Conservation (phyloP, 371 early-diverging fungal species). For the Dichotomocladium elegans region DNA sequence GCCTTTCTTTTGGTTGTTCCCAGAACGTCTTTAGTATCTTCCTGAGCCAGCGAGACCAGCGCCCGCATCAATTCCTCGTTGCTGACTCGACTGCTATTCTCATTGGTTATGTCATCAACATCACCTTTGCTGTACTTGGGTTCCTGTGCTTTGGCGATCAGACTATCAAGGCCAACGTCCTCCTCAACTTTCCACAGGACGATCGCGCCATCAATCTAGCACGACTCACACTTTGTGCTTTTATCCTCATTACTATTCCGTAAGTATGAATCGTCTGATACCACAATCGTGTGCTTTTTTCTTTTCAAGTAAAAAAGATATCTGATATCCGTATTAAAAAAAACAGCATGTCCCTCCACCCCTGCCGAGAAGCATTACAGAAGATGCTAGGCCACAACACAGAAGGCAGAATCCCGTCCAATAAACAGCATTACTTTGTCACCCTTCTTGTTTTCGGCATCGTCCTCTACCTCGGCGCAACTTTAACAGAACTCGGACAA, state of each 20-base stretch:
- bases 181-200: conserved; percentile 47
- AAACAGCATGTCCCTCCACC: conserved; percentile 38
- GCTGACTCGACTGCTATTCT: conserved; percentile 32
- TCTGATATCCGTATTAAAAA: no score
- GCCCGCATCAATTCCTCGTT: conserved; percentile 33
- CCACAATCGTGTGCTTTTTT: neutral
- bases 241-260: conserved; percentile 48
- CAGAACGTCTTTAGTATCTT: conserved; percentile 52
- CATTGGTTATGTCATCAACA: conserved; percentile 40
- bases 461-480: conserved; percentile 40
- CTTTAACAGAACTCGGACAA: conserved; percentile 42
- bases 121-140: conserved; percentile 48
- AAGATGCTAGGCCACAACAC: conserved; percentile 34
- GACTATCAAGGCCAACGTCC: conserved; percentile 41
- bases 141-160: conserved; percentile 51
- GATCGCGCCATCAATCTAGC: conserved; percentile 46
- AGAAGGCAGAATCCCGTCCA: conserved; percentile 21
- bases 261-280: conserved; percentile 13
- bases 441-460: conserved; percentile 33
- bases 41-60: conserved; percentile 30
- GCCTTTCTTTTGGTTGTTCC: conserved; percentile 48
- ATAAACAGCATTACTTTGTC: conserved; percentile 32
- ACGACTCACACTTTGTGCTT: conserved; percentile 38
- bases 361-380: conserved; percentile 49
- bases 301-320: neutral